Evolutionary conservation across 257 asterid species (phyloP).

Genomic region (Ilex aquifolium): DNA sequence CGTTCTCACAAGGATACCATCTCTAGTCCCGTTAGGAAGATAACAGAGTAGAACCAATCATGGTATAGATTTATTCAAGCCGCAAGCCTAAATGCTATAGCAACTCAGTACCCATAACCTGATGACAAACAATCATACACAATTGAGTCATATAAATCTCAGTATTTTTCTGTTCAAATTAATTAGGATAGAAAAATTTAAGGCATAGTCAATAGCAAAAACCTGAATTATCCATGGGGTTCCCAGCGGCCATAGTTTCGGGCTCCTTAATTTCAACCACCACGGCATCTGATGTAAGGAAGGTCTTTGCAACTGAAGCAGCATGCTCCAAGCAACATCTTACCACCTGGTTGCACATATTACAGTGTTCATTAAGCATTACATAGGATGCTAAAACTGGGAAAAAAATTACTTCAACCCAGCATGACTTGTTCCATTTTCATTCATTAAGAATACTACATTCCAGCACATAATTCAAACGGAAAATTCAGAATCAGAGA

Average conservation of each 20-base stretch:
- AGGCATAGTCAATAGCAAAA: neutral
- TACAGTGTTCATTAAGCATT: neutral
- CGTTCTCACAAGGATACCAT: too few relatives aligned
- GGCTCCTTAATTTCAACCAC: conserved; percentile 49
- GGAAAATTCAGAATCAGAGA: neutral
- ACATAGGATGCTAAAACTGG: neutral
- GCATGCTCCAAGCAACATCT: conserved; percentile 63
- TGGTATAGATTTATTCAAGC: too few relatives aligned
- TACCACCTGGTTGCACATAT: conserved; percentile 33
- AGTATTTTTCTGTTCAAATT: too few relatives aligned
- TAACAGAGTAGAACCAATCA: too few relatives aligned
- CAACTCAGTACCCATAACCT: too few relatives aligned
- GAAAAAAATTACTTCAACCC: neutral
- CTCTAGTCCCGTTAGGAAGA: too few relatives aligned
- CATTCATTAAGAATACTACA: neutral
- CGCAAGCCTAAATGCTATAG: too few relatives aligned
- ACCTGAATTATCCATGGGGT: conserved; percentile 51
- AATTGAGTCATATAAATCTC: too few relatives aligned
- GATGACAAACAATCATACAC: too few relatives aligned
- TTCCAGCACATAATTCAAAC: neutral
- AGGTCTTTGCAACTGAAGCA: conserved; percentile 45
- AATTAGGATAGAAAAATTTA: too few relatives aligned
- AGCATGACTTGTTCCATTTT: neutral
- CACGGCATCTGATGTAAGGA: conserved; percentile 47
- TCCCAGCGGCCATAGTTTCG: conserved; percentile 28